Evolutionary conservation across 2,329 filamentous ascomycete species (phyloP).

Genomic region (Diaporthe australafricana): DNA sequence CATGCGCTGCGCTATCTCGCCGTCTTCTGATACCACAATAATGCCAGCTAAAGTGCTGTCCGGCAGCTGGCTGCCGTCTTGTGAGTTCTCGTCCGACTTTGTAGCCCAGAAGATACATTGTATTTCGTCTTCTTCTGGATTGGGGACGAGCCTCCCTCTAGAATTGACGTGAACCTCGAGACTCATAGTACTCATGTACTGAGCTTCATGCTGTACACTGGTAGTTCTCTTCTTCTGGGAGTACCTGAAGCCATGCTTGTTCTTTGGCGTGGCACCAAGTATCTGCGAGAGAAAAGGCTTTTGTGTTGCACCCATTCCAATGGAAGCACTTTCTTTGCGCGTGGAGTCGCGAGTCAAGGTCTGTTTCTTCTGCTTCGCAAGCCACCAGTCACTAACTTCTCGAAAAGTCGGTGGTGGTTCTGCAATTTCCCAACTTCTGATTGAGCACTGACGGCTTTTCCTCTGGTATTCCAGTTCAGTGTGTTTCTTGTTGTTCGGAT

Average conservation of each 20-base stretch:
- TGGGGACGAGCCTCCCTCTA: constrained; percentile 81
- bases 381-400: constrained; percentile 79
- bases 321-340: constrained; percentile 38
- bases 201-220: constrained; percentile 83
- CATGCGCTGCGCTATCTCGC: constrained; percentile 69
- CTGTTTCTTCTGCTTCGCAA: constrained; percentile 48
- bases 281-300: constrained; percentile 79
- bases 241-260: constrained; percentile 86
- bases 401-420: constrained; percentile 74
- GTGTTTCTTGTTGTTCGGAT: constrained; percentile 59
- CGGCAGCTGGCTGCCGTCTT: constrained; percentile 58
- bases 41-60: constrained; percentile 74
- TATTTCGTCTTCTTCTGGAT: constrained; percentile 91
- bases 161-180: constrained; percentile 93
- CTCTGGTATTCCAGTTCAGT: constrained; percentile 63
- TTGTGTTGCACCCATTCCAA: constrained; percentile 40
- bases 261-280: constrained; percentile 86
- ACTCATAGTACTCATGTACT: constrained; percentile 98
- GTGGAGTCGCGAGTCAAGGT: constrained; percentile 26
- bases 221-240: constrained; percentile 80
- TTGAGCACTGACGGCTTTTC: constrained; percentile 68
- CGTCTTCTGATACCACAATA: constrained; percentile 75
- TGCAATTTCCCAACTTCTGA: constrained; percentile 82
- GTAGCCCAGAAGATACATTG: constrained; percentile 91
- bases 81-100: constrained; percentile 76